Evolutionary conservation across 2,329 filamentous ascomycete genomes (phyloP).

Genomic region (Epichloe gansuensis): DNA sequence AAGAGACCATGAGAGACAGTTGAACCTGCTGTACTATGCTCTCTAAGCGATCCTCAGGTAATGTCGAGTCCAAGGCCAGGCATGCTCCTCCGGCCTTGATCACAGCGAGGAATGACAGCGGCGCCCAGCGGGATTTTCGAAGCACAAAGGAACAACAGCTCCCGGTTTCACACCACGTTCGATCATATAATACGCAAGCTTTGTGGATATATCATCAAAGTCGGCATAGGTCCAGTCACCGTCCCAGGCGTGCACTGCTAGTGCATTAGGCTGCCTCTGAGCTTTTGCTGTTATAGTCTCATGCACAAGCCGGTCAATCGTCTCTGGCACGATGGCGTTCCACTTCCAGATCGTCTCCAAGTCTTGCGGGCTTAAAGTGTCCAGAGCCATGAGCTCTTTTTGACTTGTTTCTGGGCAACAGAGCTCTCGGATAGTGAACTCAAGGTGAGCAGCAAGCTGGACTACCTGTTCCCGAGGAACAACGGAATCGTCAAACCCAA

Average conservation of each 20-base stretch:
- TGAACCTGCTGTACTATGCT: constrained; percentile 9
- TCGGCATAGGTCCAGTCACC: constrained; percentile 28
- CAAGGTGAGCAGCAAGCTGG: too few species aligned
- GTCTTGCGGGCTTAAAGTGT: too few species aligned
- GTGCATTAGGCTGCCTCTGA: not conserved
- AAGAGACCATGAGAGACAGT: constrained; percentile 4
- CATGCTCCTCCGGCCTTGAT: not conserved
- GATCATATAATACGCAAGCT: constrained; percentile 5
- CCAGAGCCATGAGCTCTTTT: too few species aligned
- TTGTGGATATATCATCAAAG: constrained; percentile 10
- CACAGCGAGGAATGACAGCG: not conserved
- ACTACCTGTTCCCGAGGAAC: too few species aligned
- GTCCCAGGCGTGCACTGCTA: constrained; percentile 16
- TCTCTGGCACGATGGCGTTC: too few species aligned
- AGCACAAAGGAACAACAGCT: not conserved
- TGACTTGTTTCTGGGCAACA: too few species aligned
- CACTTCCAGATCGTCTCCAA: too few species aligned
- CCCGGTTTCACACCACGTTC: not conserved
- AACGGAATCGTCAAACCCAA: too few species aligned
- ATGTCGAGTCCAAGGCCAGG: constrained; percentile 7
- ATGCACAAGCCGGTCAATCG: too few species aligned
- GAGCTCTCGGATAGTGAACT: too few species aligned
- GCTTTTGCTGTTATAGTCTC: not conserved
- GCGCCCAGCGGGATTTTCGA: constrained; percentile 4
- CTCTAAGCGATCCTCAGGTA: constrained; percentile 8